phyloP scores from a whole-genome alignment of 768 basidiomycete genomes.

The Naematelia encephala region DNA sequence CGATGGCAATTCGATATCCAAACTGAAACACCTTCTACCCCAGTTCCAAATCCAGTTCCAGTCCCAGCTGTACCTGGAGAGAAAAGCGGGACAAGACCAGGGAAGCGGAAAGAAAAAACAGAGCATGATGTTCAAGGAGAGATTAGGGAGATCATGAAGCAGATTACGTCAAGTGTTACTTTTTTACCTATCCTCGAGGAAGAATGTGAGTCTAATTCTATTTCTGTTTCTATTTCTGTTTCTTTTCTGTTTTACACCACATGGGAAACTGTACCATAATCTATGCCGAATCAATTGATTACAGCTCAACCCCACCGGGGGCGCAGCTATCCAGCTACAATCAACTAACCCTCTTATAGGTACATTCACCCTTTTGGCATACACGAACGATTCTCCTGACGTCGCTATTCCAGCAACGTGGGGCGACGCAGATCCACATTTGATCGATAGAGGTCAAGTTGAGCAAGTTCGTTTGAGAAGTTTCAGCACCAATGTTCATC shows the following conservation, averaged over 20 bases:
- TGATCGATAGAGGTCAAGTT: slow-evolving; percentile 83
- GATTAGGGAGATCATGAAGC: slow-evolving; percentile 95
- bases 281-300: no score
- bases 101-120: slow-evolving; percentile 51
- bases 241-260: not conserved
- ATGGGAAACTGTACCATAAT: no score
- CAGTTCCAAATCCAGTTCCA: no score
- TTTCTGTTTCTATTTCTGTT: slow-evolving; percentile 1
- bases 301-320: no score
- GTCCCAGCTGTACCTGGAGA: slow-evolving; percentile 3
- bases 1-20: slow-evolving; percentile 98
- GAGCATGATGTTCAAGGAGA: slow-evolving; percentile 85
- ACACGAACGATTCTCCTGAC: slow-evolving; percentile 72
- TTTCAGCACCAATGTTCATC: slow-evolving; percentile 97
- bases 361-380: slow-evolving; percentile 96
- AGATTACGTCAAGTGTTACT: slow-evolving; percentile 94
- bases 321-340: not conserved
- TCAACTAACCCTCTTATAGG: slow-evolving; percentile 31
- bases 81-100: not conserved
- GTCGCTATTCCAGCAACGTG: slow-evolving; percentile 92
- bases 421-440: slow-evolving; percentile 89
- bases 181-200: slow-evolving; percentile 95
- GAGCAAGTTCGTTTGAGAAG: slow-evolving; percentile 77
- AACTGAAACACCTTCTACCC: slow-evolving; percentile 51
- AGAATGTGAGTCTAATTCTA: slow-evolving; percentile 53